Evolutionary conservation across 2,329 filamentous ascomycete genomes (phyloP), one percentile per base, ranked within the genome.

Genomic region (Aspergillus fumigatiaffinis): DNA sequence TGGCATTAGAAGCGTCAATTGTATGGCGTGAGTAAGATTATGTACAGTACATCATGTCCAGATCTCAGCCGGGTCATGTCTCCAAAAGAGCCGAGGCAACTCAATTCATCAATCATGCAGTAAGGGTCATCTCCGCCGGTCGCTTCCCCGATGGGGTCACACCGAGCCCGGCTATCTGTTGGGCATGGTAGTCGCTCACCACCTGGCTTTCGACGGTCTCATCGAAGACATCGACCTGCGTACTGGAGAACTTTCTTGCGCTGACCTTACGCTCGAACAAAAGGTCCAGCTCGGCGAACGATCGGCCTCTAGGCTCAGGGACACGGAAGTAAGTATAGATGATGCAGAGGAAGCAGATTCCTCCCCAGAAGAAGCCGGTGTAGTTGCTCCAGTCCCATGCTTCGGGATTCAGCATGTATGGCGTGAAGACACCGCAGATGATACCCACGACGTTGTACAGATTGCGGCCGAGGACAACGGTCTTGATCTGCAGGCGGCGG

Each of bases 311-410:
- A 0, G 92, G 91, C 71, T 96, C 91, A 0, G 92, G 92, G 0
- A 93, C 79, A 12, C 89, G 83, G 79, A 92, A 92, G 70, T 86
- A 93, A 0, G 88, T 88, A 76, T 93, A 96, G 17, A 94, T 76
- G 67, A 92, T 85, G 77, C 90, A 94, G 55, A 86, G 75, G 76
- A 91, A 90, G 75, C 90, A 93, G 56, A 91, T 87, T 0, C 87
- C 89, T 14, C 85, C 87, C 89, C 91, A 91, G 79, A 95, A 95
- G 77, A 96, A 95, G 28, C 92, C 91, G 0, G 91, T 84, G 66
- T 84, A 94, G 76, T 94, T 94, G 59, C 85, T 82, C 92, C 91
- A 96, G 74, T 95, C 80, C 92, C 92, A 96, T 0, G 86, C 88
- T 1, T 80, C 82, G 0, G 92, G 91, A 76, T 96, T 96, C 46